Evolutionary conservation across 805 yeast genomes (phyloP), one percentile per base, ranked within the genome.

Genomic region (Yarrowia sp.): DNA sequence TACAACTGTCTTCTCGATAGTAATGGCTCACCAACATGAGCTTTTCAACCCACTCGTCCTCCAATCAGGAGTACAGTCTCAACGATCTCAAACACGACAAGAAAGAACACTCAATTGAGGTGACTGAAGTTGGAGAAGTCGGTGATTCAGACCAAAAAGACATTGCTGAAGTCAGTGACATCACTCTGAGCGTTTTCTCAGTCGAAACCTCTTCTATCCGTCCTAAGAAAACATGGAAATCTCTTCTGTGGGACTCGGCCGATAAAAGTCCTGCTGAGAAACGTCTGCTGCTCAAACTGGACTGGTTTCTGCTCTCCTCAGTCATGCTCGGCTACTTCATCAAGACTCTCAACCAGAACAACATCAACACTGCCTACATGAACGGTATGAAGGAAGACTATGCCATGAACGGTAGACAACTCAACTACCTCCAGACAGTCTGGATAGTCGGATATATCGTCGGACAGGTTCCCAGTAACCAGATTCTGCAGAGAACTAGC

Each of bases 321-420:
- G 75, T 82, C 0, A 79, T 81, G 77, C 71, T 80, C 60, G 85
- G 84, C 1, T 82, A 82, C 71, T 83, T 82, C 71, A 79, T 81
- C 70, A 83, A 82, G 73, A 80, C 78, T 39, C 74, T 83, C 70
- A 79, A 82, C 70, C 82, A 77, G 70, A 73, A 73, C 42, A 82
- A 83, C 71, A 72, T 82, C 36, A 76, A 79, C 20, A 81, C 82
- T 1, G 85, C 86, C 0, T 82, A 81, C 71, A 78, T 82, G 46
- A 82, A 81, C 69, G 85, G 85, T 12, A 76, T 81, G 85, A 76
- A 78, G 67, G 84, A 82, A 70, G 75, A 79, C 71, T 81, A 78
- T 69, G 68, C 72, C 30, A 79, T 83, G 81, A 70, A 73, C 46
- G 79, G 76, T 17, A 80, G 79, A 67, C 83, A 84, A 68, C 81